Conservation (phyloP, 2,329 filamentous ascomycete genomes). For the Leptographium radiaticola region DNA sequence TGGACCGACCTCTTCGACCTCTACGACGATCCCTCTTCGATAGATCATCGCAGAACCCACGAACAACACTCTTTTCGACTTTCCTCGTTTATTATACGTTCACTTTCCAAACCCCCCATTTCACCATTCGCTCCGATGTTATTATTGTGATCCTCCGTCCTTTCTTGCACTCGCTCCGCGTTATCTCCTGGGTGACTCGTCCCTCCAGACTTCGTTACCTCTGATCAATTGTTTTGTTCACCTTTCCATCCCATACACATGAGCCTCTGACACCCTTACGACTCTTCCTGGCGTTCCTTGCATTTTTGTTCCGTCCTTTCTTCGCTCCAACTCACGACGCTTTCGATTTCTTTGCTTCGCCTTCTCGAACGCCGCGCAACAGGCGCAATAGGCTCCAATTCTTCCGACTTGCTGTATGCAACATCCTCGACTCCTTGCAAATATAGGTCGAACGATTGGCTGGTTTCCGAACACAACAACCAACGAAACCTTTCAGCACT, state of each 20-base stretch:
- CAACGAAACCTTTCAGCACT: background rate
- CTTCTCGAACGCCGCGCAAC: background rate
- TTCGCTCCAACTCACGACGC: background rate
- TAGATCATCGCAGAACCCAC: background rate
- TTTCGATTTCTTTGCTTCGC: background rate
- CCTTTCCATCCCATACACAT: conserved; percentile 1
- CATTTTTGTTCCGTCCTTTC: conserved; percentile 3
- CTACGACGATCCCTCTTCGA: background rate
- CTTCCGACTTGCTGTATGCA: background rate
- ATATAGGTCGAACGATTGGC: background rate
- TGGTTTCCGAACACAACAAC: background rate
- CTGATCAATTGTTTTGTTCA: conserved; percentile 17
- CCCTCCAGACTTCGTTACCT: conserved; percentile 12
- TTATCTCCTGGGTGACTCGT: conserved; percentile 12
- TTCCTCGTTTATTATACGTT: background rate
- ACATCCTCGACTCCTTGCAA: background rate
- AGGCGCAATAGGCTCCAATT: background rate
- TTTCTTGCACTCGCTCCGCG: conserved; percentile 10
- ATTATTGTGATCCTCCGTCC: conserved; percentile 24
- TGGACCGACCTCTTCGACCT: background rate
- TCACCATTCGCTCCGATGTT: conserved; percentile 22
- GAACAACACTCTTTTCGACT: background rate
- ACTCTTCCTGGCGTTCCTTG: conserved; percentile 12
- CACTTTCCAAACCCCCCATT: background rate
- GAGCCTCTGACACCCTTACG: conserved; percentile 7